phyloP scores from a whole-genome alignment of 106 monocot genomes.

The Cymbidium sinense region DNA sequence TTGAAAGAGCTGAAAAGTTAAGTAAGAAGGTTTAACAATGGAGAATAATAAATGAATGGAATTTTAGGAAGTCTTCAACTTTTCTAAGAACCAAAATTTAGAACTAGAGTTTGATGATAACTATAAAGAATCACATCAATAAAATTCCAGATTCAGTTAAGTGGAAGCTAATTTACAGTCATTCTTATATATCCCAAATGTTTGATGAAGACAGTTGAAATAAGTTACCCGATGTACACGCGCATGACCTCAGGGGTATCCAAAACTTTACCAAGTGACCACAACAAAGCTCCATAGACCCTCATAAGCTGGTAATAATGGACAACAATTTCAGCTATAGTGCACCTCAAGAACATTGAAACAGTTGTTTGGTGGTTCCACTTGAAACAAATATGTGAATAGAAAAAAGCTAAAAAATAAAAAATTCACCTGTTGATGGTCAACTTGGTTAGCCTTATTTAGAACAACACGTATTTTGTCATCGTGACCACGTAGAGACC shows the following conservation, averaged over 20 bases:
- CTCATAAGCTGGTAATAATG: constrained; percentile 61
- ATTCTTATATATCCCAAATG: too few relatives aligned
- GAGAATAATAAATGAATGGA: too few relatives aligned
- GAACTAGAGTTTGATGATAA: too few relatives aligned
- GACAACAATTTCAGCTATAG: too few relatives aligned
- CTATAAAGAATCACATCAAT: background rate
- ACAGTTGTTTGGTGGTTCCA: too few relatives aligned
- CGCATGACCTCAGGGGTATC: constrained; percentile 95
- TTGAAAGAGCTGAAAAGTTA: constrained; percentile 69
- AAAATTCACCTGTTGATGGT: constrained; percentile 66
- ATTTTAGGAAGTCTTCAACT: too few relatives aligned
- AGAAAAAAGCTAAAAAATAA: background rate
- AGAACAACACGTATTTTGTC: constrained; percentile 96
- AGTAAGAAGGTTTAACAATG: too few relatives aligned
- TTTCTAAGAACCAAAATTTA: too few relatives aligned
- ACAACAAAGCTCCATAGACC: constrained; percentile 95
- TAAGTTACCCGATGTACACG: constrained; percentile 81
- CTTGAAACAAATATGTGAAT: too few relatives aligned
- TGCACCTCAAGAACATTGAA: constrained; percentile 9
- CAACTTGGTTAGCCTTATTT: constrained; percentile 94
- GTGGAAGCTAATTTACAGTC: too few relatives aligned
- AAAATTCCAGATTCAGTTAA: too few relatives aligned
- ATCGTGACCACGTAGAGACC: constrained; percentile 86
- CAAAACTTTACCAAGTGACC: constrained; percentile 96
- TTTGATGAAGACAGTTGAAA: too few relatives aligned